Base-by-base conservation (phyloP, 495 filamentous ascomycete genomes). In the Cairneyella variabilis region DNA sequence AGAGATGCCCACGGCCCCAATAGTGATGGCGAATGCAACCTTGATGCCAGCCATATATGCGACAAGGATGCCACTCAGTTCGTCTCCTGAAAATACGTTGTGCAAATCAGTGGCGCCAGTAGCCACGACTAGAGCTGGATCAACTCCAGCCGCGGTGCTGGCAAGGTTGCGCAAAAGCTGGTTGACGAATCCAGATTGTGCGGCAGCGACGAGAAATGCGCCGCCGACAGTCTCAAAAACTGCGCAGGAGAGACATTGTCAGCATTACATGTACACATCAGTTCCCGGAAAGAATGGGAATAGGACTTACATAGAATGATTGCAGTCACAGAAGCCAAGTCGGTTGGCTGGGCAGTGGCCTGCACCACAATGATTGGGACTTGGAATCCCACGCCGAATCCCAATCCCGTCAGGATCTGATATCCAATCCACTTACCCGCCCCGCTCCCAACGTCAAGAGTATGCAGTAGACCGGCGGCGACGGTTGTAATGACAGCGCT, bases 331-430 rank as follows among this genome's bases (percentile, higher is more conserved):
- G 51, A 7, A 18, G 51, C 2, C 11, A 53, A 14, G 21, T 53
- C 51, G 17, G 3, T 18, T 21, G 40, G 20, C 16, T 48, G 25
- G 2, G 40, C 17, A n/a, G 3, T 12, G 3, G 4, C 36, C 56
- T 83, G 80, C 8, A 78, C 79, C 5, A 82, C 82, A 25, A 88
- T 72, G 20, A 73, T 72, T 0, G 78, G 67, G 36, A 82, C 78
- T 60, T 89, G 86, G 75, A 88, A 78, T 10, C 85, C 83, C 9
- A 79, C 68, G 0, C 86, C 88, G 7, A 87, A 61, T 4, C 85
- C 88, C 7, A 85, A 71, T 30, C 88, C 88, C 37, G 74, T 76
- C 12, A 90, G 53, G 44, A 86, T 74, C 60, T 86, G 78, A 58
- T 81, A 87, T 7, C 83, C 83, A 41, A 84, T 79, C 83, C 83